These are phyloP conservation scores for Fusarium sp. DNA, from an alignment of 2,329 filamentous ascomycete species.

Conservation along the genomic window DNA sequence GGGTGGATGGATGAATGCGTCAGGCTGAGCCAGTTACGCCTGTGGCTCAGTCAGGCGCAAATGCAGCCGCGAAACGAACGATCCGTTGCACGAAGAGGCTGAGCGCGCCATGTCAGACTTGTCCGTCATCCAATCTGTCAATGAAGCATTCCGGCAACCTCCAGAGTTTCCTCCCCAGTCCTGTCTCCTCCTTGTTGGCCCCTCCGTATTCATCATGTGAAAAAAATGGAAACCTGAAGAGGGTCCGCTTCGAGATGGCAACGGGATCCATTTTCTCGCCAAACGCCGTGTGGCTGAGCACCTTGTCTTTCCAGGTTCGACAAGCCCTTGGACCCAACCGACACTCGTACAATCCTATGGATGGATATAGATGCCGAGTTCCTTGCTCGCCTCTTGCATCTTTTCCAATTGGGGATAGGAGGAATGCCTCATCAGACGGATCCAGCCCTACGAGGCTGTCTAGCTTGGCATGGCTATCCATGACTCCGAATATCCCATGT, in stretches of 20 bases:
- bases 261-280: background rate
- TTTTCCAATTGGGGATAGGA: conserved; percentile 7
- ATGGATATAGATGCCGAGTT: background rate
- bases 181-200: background rate
- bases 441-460: conserved; percentile 23
- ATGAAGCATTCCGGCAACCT: background rate
- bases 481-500: background rate
- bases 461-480: background rate
- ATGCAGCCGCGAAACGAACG: background rate
- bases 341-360: background rate
- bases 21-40: background rate
- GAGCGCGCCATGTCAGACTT: background rate
- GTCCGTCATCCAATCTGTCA: background rate
- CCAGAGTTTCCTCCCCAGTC: background rate
- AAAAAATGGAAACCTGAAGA: background rate
- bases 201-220: background rate
- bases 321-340: background rate
- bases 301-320: background rate
- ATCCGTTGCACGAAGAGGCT: background rate
- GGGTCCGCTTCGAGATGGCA: background rate
- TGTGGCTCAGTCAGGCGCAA: background rate
- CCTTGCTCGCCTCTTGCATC: background rate
- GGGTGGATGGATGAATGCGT: background rate
- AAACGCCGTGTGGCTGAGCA: conserved; percentile 8
- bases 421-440: conserved; percentile 19